Percentiles rank a stretch among this genome's conserved stretches.
phyloP scores from a whole-genome alignment of 345 rosid species.

The Trapa incisa region DNA sequence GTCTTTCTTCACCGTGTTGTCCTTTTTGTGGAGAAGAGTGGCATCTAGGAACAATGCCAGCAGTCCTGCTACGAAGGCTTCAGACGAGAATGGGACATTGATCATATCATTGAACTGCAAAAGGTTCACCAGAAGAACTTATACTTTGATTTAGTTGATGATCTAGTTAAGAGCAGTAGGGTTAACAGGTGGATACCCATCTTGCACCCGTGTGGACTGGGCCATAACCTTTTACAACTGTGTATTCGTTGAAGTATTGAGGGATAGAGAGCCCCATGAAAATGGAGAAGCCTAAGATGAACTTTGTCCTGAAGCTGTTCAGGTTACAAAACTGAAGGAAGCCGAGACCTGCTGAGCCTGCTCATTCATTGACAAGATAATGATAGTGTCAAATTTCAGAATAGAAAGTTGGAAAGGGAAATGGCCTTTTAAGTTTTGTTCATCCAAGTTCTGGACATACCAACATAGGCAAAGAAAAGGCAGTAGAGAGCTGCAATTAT shows the following conservation, averaged over 20 bases:
- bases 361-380: neutral
- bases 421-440: neutral
- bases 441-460: slow-evolving; percentile 23
- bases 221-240: slow-evolving; percentile 32
- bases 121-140: neutral
- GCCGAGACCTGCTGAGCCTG: slow-evolving; percentile 70
- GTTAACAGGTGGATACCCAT: slow-evolving; percentile 36
- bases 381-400: neutral
- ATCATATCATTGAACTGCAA: slow-evolving; percentile 94
- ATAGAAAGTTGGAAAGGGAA: neutral
- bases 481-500: slow-evolving; percentile 60
- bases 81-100: slow-evolving; percentile 83
- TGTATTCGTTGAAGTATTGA: slow-evolving; percentile 78
- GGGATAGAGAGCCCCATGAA: slow-evolving; percentile 81
- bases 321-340: slow-evolving; percentile 83
- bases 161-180: neutral
- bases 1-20: slow-evolving; percentile 50
- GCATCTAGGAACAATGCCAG: slow-evolving; percentile 59
- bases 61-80: slow-evolving; percentile 72
- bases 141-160: neutral
- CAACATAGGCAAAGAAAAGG: slow-evolving; percentile 70
- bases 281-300: slow-evolving; percentile 69
- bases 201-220: slow-evolving; percentile 50
- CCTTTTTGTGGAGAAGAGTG: slow-evolving; percentile 52
- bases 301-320: slow-evolving; percentile 65